These are phyloP conservation scores for Zoysia japonica DNA, from an alignment of 176 grass and related monocot species.

Conservation along the genomic window DNA sequence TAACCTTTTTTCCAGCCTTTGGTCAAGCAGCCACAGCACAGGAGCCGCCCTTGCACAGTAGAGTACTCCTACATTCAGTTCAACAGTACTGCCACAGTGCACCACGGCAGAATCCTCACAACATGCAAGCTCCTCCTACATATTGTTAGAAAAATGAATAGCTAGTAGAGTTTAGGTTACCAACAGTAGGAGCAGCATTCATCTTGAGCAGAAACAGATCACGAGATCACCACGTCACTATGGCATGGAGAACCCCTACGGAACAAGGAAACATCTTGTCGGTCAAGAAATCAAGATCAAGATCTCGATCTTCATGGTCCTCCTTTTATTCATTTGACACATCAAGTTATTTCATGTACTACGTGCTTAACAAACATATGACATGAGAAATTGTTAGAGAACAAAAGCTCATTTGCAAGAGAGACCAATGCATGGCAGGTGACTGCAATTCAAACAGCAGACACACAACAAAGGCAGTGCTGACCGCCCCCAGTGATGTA, in stretches of 20 bases:
- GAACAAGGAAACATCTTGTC: slow-evolving; percentile 32
- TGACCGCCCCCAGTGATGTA: neutral
- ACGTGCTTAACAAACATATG: too few relatives aligned
- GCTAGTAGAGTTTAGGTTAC: neutral
- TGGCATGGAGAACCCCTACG: slow-evolving; percentile 22
- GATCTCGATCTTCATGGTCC: neutral
- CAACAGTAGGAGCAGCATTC: neutral
- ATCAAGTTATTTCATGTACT: neutral
- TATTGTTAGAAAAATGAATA: neutral
- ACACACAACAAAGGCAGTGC: slow-evolving; percentile 3
- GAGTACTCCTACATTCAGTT: neutral
- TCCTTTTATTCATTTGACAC: neutral
- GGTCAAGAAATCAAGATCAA: slow-evolving; percentile 30
- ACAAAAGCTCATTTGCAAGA: neutral
- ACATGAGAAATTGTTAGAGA: too few relatives aligned
- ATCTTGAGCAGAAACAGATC: neutral
- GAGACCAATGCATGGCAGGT: slow-evolving; percentile 10
- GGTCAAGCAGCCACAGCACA: neutral
- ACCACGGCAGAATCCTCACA: neutral
- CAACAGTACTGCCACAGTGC: neutral
- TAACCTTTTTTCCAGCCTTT: neutral
- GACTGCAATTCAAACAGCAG: neutral
- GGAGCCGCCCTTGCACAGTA: slow-evolving; percentile 44
- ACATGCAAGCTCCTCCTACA: neutral
- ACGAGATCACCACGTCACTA: neutral